Base-by-base conservation (phyloP, 192 early-diverging fungal species). In the Backusella westeae region DNA sequence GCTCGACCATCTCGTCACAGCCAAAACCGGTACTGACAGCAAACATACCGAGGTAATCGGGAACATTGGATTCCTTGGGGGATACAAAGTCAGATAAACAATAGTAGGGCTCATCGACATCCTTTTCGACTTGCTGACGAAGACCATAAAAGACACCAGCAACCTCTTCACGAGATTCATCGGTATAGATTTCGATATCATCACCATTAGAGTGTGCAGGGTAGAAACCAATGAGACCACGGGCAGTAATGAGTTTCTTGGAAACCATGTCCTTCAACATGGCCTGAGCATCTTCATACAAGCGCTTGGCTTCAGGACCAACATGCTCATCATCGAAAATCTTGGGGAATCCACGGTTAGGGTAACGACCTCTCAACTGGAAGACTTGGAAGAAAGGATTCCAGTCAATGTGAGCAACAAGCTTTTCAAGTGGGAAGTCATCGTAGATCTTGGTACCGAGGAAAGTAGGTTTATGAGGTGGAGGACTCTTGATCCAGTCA, bases 341-440 rank as follows among this genome's bases (percentile, higher is more conserved):
- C 89, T 97, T 97, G 76, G 97, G 97, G 80, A 91, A 98, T 32
- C 97, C 96, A 73, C 97, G 93, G 87, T 98, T 98, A 21, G 96
- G 96, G 78, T 98, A 98, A 78, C 93, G 94, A 71, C 96, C 97
- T 32, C 97, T 89, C 29, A 98, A 87, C 85, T 98, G 97, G 84
- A 95, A 98, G 17, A 96, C 95, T 81, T 98, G 97, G 90, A 98
- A 98, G 90, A 98, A 98, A 36, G 97, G 97, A 71, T 96, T 98
- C 96, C 97, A 98, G 83, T 98, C 97, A 67, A 98, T 97, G 76
- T 93, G 94, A n/a, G 88, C 83, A 34, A 96, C 77, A 17, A 98
- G 84, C 46, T 86, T 80, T 63, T 89, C 86, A 59, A 98, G 88
- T 69, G 94, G 93, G 81, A 90, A 89, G 74, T 94, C 87, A 67